These are phyloP conservation scores for Handroanthus guayacan DNA, from an alignment of 257 asterid species.

Conservation along the genomic window DNA sequence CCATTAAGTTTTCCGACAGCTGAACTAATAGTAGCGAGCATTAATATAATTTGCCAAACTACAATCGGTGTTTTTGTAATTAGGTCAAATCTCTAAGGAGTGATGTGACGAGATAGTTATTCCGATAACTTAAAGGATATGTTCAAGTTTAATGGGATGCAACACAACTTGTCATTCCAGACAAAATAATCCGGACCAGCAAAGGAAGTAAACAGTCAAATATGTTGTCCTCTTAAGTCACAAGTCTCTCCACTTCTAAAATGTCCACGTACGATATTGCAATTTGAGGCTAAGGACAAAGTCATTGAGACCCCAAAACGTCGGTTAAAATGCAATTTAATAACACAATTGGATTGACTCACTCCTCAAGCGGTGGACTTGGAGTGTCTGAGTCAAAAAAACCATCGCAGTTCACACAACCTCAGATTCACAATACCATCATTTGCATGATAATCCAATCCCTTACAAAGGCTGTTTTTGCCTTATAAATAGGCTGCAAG, in stretches of 20 bases:
- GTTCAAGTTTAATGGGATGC: constrained; percentile 30
- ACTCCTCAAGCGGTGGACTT: constrained; percentile 38
- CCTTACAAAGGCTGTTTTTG: not conserved
- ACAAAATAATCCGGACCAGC: constrained; percentile 24
- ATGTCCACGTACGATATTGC: not conserved
- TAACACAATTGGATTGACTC: constrained; percentile 34
- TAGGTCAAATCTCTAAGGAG: too few relatives aligned
- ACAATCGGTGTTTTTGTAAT: too few relatives aligned
- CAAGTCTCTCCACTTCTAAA: not conserved
- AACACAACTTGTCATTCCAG: constrained; percentile 21
- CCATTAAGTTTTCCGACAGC: too few relatives aligned
- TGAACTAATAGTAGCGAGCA: too few relatives aligned
- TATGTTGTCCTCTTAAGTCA: not conserved
- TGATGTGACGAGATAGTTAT: too few relatives aligned
- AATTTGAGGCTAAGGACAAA: not conserved
- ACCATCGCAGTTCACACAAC: constrained; percentile 25
- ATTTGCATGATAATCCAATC: not conserved
- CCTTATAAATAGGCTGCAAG: constrained; percentile 35
- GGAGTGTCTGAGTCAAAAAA: constrained; percentile 30
- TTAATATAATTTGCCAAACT: too few relatives aligned
- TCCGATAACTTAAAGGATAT: not conserved
- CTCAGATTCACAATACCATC: not conserved
- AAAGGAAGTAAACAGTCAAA: not conserved
- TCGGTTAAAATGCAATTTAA: not conserved
- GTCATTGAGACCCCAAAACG: not conserved